Conservation (phyloP, 2,329 filamentous ascomycete species). For the Chaetomium olivaceum region DNA sequence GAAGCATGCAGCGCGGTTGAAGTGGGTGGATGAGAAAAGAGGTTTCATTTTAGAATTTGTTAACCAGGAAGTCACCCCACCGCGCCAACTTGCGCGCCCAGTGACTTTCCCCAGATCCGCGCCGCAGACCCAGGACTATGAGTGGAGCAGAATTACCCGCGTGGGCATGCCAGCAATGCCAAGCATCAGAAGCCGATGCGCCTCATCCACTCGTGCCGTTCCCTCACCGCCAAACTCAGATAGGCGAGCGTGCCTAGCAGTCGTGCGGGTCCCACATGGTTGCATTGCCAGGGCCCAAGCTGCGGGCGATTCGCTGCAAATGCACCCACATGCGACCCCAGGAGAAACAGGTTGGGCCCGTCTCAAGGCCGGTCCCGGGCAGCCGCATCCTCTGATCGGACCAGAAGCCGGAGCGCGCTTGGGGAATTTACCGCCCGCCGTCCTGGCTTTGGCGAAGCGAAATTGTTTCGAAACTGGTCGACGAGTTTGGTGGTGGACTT, state of each 20-base stretch:
- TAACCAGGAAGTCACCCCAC: slow-evolving; percentile 5
- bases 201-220: slow-evolving; percentile 31
- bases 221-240: slow-evolving; percentile 29
- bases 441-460: slow-evolving; percentile 6
- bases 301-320: slow-evolving; percentile 32
- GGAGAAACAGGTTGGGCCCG: slow-evolving; percentile 13
- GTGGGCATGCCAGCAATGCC: slow-evolving; percentile 16
- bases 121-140: neutral
- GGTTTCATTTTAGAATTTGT: slow-evolving; percentile 4
- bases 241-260: slow-evolving; percentile 23
- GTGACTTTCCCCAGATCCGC: slow-evolving; percentile 16
- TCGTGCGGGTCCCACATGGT: slow-evolving; percentile 13
- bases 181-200: slow-evolving; percentile 21
- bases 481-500: neutral
- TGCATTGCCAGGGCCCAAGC: slow-evolving; percentile 26
- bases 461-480: slow-evolving; percentile 5
- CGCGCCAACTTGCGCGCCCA: neutral
- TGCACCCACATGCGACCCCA: slow-evolving; percentile 23
- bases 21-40: neutral
- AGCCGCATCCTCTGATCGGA: slow-evolving; percentile 3
- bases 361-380: neutral
- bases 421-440: slow-evolving; percentile 3
- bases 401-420: slow-evolving; percentile 11
- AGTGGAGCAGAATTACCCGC: slow-evolving; percentile 1
- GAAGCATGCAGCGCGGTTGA: neutral